Conservation (phyloP, 805 yeast genomes). For the Zygotorulaspora chibaensis region DNA sequence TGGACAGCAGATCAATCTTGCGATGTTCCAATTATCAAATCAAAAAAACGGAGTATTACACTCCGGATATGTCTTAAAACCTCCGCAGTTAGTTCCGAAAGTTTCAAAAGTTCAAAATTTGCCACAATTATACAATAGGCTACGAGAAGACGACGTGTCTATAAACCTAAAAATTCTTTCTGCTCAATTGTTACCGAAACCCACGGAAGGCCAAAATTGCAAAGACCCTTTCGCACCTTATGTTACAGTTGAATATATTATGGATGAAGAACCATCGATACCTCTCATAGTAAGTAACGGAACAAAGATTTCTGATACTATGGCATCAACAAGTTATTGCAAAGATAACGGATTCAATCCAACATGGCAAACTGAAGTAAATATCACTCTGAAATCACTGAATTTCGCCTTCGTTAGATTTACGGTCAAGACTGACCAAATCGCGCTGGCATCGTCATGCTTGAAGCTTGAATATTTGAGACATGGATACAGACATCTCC, state of each 20-base stretch:
- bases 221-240: constrained; percentile 24
- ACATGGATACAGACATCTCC: constrained; percentile 78
- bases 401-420: constrained; percentile 55
- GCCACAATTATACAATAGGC: constrained; percentile 18
- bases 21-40: constrained; percentile 61
- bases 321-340: constrained; percentile 34
- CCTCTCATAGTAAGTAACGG: constrained; percentile 28
- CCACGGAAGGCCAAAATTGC: constrained; percentile 43
- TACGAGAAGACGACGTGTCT: constrained; percentile 16
- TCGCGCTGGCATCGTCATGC: constrained; percentile 54
- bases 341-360: constrained; percentile 84
- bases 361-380: constrained; percentile 59
- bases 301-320: constrained; percentile 9
- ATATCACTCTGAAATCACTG: constrained; percentile 38
- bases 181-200: constrained; percentile 80
- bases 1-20: constrained; percentile 85
- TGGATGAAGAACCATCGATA: constrained; percentile 16
- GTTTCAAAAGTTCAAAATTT: constrained; percentile 27
- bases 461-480: constrained; percentile 59
- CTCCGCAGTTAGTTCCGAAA: constrained; percentile 41
- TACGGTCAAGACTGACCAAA: constrained; percentile 43
- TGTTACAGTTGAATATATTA: constrained; percentile 23
- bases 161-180: constrained; percentile 54
- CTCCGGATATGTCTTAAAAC: constrained; percentile 79
- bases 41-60: constrained; percentile 31